These are phyloP conservation scores for Puccinia novopanici DNA, from an alignment of 1,284 basidiomycete species.

Conservation along the genomic window DNA sequence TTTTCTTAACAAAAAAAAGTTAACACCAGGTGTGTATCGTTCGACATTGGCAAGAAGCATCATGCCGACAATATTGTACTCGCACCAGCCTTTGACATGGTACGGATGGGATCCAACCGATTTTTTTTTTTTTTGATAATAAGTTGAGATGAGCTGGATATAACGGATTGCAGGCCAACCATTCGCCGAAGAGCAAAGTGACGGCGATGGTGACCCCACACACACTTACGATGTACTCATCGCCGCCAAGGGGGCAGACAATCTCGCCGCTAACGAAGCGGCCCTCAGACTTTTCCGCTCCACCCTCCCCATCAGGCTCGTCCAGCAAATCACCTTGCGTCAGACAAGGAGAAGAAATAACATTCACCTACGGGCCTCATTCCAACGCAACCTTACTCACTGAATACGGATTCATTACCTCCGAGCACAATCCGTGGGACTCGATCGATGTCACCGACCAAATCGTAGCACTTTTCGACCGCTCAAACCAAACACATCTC, in stretches of 20 bases:
- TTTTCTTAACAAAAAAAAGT: constrained; percentile 50
- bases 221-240: constrained; percentile 32
- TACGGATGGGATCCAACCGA: constrained; percentile 51
- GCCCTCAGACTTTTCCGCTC: constrained; percentile 34
- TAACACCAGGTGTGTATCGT: constrained; percentile 57
- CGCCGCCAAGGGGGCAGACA: not conserved
- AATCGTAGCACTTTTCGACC: constrained; percentile 53
- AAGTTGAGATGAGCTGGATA: constrained; percentile 28
- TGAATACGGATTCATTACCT: constrained; percentile 56
- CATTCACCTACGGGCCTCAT: constrained; percentile 55
- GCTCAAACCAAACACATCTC: constrained; percentile 46
- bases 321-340: constrained; percentile 47
- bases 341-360: constrained; percentile 53
- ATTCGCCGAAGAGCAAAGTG: constrained; percentile 1
- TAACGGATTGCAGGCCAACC: constrained; percentile 13
- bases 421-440: constrained; percentile 53
- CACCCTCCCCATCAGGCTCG: constrained; percentile 17
- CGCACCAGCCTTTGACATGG: constrained; percentile 56
- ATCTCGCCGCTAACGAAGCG: not conserved
- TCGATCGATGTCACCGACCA: constrained; percentile 53
- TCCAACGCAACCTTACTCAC: constrained; percentile 54
- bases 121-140: constrained; percentile 46
- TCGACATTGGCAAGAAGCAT: constrained; percentile 52
- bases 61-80: constrained; percentile 55
- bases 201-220: constrained; percentile 24